These are phyloP conservation scores for Backusella tarrabulga DNA, from an alignment of 192 early-diverging fungal genomes.

Conservation along the genomic window DNA sequence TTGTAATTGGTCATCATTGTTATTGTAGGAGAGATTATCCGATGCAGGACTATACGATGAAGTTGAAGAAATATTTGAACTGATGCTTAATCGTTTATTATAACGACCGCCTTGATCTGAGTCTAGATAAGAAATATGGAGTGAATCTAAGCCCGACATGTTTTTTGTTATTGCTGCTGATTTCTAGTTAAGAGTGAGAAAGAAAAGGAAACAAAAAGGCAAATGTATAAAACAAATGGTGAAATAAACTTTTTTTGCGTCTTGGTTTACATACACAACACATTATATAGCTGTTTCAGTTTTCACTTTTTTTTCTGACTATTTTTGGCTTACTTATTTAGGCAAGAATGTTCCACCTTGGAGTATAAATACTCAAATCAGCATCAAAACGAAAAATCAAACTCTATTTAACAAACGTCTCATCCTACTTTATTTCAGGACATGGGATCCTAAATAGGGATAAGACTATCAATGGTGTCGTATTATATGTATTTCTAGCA, in stretches of 20 bases:
- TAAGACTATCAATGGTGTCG: no score
- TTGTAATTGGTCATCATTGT: background rate
- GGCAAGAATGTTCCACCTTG: background rate
- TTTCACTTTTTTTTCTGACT: background rate
- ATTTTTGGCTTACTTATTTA: background rate
- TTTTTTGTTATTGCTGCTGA: background rate
- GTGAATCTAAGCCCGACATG: conserved; percentile 6
- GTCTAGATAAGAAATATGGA: background rate
- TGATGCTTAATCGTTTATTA: background rate
- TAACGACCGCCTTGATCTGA: background rate
- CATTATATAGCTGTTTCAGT: background rate
- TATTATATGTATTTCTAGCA: no score
- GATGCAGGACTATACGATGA: background rate
- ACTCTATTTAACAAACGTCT: background rate
- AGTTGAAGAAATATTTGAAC: background rate
- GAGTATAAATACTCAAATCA: background rate
- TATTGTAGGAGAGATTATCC: background rate
- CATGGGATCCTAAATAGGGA: background rate
- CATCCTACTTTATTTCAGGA: background rate
- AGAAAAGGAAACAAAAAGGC: background rate
- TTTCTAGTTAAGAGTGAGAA: background rate
- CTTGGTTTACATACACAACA: background rate
- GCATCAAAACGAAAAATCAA: background rate
- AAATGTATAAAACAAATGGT: background rate
- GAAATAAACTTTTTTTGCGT: background rate